Percentiles rank a stretch among this genome's conserved stretches.
These are phyloP conservation scores for Marasmius fiardii DNA, from an alignment of 1,284 basidiomycete genomes.

Conservation along the genomic window DNA sequence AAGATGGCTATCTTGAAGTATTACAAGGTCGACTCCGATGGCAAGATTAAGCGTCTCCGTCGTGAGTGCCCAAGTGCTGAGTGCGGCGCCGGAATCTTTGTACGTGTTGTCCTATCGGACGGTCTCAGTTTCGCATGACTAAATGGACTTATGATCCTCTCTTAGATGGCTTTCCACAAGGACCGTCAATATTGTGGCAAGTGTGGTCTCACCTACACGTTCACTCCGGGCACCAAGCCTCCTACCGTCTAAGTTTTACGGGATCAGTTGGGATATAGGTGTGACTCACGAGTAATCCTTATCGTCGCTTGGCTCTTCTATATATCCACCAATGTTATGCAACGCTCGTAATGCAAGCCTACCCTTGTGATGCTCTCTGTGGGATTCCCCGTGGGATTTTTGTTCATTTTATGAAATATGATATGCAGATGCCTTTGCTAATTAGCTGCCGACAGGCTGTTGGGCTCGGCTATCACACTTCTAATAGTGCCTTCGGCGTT, in stretches of 20 bases:
- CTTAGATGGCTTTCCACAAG: constrained; percentile 90
- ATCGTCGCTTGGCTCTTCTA: neutral
- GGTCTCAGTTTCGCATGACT: neutral
- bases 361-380: neutral
- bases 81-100: constrained; percentile 96
- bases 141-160: neutral
- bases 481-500: no score
- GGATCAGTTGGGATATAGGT: constrained; percentile 3
- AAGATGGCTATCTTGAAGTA: constrained; percentile 99
- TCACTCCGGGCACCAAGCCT: constrained; percentile 77
- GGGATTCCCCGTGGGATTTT: neutral
- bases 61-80: constrained; percentile 91
- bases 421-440: no score
- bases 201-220: constrained; percentile 89
- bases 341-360: constrained; percentile 1
- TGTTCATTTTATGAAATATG: no score
- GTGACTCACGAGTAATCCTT: neutral
- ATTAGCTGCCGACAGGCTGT: neutral
- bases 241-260: constrained; percentile 49
- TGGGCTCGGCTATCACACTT: neutral
- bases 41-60: constrained; percentile 98
- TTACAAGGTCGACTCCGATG: constrained; percentile 99
- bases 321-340: constrained; percentile 5
- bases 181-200: constrained; percentile 97
- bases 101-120: constrained; percentile 36